phyloP scores from a whole-genome alignment of 441 rosid species.

The Manihot esculenta region DNA sequence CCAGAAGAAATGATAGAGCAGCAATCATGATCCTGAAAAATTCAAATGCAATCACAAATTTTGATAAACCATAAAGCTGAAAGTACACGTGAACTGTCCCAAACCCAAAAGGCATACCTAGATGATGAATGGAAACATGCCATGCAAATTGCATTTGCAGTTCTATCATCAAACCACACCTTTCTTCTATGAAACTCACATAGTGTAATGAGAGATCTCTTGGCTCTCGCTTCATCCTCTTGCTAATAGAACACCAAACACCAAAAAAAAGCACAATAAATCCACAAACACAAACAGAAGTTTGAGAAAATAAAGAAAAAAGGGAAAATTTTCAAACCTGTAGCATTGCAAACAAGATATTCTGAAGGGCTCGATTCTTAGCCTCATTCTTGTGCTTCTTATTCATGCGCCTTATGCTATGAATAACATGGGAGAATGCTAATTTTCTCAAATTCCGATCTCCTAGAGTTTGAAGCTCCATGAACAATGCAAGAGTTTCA shows the following conservation, averaged over 20 bases:
- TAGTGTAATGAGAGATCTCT: constrained; percentile 66
- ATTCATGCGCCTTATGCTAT: constrained; percentile 75
- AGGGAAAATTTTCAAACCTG: constrained; percentile 45
- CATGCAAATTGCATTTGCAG: constrained; percentile 83
- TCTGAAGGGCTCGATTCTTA: constrained; percentile 73
- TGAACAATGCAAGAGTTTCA: constrained; percentile 64
- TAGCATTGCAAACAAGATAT: constrained; percentile 61
- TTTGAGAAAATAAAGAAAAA: not conserved
- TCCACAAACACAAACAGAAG: not conserved
- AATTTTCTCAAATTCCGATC: constrained; percentile 68
- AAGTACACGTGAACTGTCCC: constrained; percentile 11
- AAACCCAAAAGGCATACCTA: constrained; percentile 39
- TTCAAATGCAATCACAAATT: not conserved
- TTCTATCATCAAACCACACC: constrained; percentile 90
- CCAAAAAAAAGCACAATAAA: not conserved
- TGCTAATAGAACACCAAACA: constrained; percentile 35
- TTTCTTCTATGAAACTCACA: constrained; percentile 81
- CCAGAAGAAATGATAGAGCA: constrained; percentile 76
- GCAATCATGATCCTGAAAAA: constrained; percentile 77
- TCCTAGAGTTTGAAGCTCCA: constrained; percentile 85
- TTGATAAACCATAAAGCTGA: constrained; percentile 20
- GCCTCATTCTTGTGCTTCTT: constrained; percentile 71
- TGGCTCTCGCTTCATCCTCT: constrained; percentile 81
- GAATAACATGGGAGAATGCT: constrained; percentile 79
- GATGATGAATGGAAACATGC: constrained; percentile 88